phyloP scores from a whole-genome alignment of 148 eudicot genomes.

The Oxyria digyna region DNA sequence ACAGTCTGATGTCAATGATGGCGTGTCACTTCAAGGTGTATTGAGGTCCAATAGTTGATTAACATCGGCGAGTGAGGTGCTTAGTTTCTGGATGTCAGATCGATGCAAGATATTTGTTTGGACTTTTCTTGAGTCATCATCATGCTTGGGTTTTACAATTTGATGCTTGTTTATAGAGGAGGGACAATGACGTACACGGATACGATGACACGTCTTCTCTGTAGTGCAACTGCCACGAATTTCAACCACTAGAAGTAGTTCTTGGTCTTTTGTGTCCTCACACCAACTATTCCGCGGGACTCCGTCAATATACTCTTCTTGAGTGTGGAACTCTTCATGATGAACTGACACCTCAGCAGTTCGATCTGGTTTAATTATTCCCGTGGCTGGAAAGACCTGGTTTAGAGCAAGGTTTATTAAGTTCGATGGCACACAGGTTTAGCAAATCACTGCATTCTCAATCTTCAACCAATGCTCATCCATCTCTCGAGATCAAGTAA shows the following conservation, averaged over 20 bases:
- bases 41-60: constrained; percentile 49
- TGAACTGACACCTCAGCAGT: constrained; percentile 61
- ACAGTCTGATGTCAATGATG: not conserved
- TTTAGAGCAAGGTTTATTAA: not conserved
- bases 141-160: constrained; percentile 16
- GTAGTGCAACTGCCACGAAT: constrained; percentile 53
- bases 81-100: constrained; percentile 40
- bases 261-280: constrained; percentile 86
- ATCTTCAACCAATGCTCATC: not conserved
- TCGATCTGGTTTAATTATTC: constrained; percentile 60
- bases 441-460: not conserved
- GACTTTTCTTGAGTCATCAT: constrained; percentile 12
- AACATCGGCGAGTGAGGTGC: constrained; percentile 44
- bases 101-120: constrained; percentile 47
- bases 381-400: constrained; percentile 74
- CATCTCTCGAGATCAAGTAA: not conserved
- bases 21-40: constrained; percentile 29
- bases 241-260: constrained; percentile 51
- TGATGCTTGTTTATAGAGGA: constrained; percentile 31
- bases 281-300: constrained; percentile 78
- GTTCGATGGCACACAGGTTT: not conserved
- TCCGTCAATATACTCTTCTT: constrained; percentile 80
- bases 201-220: constrained; percentile 42
- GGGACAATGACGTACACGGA: constrained; percentile 63
- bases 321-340: constrained; percentile 57